Conservation (phyloP, 208 protist species). For the Blechomonas ayalai region DNA sequence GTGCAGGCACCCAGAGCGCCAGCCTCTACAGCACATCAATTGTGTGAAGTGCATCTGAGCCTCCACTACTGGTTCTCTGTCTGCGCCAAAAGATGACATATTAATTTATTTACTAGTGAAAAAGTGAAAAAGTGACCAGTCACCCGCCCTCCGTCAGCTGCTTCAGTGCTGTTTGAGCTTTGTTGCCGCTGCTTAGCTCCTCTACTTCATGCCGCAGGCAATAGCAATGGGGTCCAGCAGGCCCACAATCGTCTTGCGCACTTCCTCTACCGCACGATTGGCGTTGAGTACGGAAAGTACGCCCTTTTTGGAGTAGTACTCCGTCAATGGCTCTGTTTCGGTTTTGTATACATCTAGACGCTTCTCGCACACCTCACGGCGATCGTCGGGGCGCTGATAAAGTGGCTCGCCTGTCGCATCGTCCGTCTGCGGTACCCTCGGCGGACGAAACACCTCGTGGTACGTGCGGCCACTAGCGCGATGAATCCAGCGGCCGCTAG, state of each 20-base stretch:
- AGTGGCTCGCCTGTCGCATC: constrained; percentile 93
- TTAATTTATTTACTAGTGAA: constrained; percentile 1
- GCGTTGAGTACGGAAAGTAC: constrained; percentile 72
- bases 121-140: not conserved
- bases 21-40: no score
- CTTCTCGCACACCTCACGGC: constrained; percentile 78
- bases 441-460: constrained; percentile 89
- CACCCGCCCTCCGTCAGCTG: no score
- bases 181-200: no score
- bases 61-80: no score
- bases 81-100: not conserved
- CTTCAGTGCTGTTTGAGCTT: no score
- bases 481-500: constrained; percentile 91
- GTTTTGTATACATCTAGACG: constrained; percentile 87
- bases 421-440: constrained; percentile 78
- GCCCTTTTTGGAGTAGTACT: constrained; percentile 69
- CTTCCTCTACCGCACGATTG: constrained; percentile 56
- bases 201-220: constrained; percentile 40
- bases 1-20: not conserved
- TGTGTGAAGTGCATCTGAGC: no score
- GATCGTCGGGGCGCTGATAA: constrained; percentile 91
- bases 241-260: constrained; percentile 38
- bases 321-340: constrained; percentile 75
- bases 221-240: constrained; percentile 73
- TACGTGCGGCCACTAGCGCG: constrained; percentile 89